Evolutionary conservation across 768 basidiomycete species (phyloP), one percentile per base, ranked within the genome.

Genomic region (Glaciozyma antarctica): DNA sequence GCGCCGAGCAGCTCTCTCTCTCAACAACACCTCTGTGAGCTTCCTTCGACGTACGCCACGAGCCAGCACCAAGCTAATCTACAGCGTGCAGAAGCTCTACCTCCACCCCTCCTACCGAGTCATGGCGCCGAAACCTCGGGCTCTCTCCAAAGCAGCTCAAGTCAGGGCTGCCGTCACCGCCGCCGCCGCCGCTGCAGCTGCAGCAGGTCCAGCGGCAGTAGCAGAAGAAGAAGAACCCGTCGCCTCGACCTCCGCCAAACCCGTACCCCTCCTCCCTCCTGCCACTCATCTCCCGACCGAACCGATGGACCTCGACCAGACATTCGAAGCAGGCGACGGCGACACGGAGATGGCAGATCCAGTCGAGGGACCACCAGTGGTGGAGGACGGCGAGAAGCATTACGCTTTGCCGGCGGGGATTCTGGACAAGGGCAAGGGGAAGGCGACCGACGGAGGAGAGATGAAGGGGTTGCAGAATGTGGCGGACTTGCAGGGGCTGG

Each of bases 241-340:
- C 5, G 17, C 53, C 10, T 60, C 58, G 9, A 48, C 64, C 26
- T 57, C 60, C 32, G 32, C 32, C 5, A 44, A 52, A 17, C 26
- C 60, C 9, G 62, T 38, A 17, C 52, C 60, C 44, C 26, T 44
- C 51, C 38, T 69, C 49, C 68, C 68, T 0, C 55, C 64, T n/a
- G 68, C 68, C 38, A 54, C 48, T 9, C 24, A 64, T 2, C 68
- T 69, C 34, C 64, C 68, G 22, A 58, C 68, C 6, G 64, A 69
- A 41, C 68, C 68, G 22, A 69, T 69, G 68, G 68, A 65, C 49
- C 61, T 69, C 58, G 64, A 69, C 64, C 58, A 65, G 34, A 63
- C 62, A 7, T 16, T n/a, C 9, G 61, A 63, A 12, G 44, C 49
- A 21, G 68, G 68, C 32, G 62, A 65, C 32, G 64, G 64, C n/a